Conservation (phyloP, 441 rosid genomes). For the Biscutella laevigata region DNA sequence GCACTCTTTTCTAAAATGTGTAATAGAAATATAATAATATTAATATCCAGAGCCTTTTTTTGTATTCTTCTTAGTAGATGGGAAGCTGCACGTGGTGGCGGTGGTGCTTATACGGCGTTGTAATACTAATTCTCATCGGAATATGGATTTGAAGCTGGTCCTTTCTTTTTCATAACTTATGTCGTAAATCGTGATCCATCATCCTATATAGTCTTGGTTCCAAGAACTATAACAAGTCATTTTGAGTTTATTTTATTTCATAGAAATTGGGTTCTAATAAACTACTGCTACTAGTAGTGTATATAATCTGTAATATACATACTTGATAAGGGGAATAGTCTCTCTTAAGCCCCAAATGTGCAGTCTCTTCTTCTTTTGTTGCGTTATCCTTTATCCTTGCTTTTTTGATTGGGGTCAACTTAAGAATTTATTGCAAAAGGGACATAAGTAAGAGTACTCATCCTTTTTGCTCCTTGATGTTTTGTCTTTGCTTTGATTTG, state of each 20-base stretch:
- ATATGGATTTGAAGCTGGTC: not conserved
- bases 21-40: too few relatives aligned
- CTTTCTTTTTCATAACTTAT: not conserved
- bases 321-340: too few relatives aligned
- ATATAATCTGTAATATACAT: too few relatives aligned
- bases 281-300: too few relatives aligned
- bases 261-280: not conserved
- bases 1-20: too few relatives aligned
- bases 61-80: not conserved
- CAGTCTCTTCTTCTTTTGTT: not conserved
- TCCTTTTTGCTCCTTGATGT: constrained; percentile 17
- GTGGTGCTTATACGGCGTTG: constrained; percentile 6
- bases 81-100: not conserved
- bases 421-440: constrained; percentile 14
- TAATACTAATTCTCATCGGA: constrained; percentile 16
- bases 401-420: constrained; percentile 4
- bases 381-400: not conserved
- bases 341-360: too few relatives aligned
- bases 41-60: not conserved
- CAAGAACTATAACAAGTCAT: constrained; percentile 1
- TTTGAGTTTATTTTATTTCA: not conserved
- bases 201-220: constrained; percentile 5
- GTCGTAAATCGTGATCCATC: constrained; percentile 1
- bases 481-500: constrained; percentile 23
- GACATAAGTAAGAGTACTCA: constrained; percentile 15